Base-by-base conservation (phyloP, 83 land plant species). In the Picea abies region DNA sequence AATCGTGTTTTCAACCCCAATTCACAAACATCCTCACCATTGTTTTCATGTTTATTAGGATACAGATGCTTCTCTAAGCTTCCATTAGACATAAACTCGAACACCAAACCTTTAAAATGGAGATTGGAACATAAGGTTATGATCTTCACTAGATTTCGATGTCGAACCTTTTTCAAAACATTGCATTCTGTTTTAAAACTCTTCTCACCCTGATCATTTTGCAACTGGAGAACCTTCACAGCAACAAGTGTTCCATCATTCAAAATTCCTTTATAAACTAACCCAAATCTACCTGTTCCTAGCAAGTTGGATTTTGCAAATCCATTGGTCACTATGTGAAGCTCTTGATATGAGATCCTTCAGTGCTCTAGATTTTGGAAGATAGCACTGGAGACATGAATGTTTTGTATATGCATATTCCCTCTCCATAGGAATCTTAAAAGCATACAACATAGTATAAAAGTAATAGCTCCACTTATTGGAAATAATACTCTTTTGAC, bases 131-230 rank as follows among this genome's bases (percentile, higher is more conserved):
- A 87, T 17, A 83, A 60, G 5, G 85, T 84, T 16, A 87, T 78
- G 26, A 87, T 75, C 72, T 61, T 83, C 3, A 81, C 81, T 4
- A 87, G 78, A 78, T 87, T 87, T 37, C 83, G 81, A 49, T 86
- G 88, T 60, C 83, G 64, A 29, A 81, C 80, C 58, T 81, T 84
- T n/a, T 76, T 69, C 78, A 81, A 60, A 1, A 85, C 78, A 19
- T 81, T 80, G 52, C 88, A 83, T 77, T 87, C 85, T 4, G 66
- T 70, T 0, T 83, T 8, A 69, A 87, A 87, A 26, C 75, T 76
- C 22, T 71, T 84, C 4, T 37, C n/a, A 25, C 77, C 26, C 0
- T 81, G 60, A 4, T 60, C 26, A 25, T 22, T 22, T 35, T 25
- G 10, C 19, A 84, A 58, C 7, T 84, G 58, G 25, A 84, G 4